Base-by-base conservation (phyloP, 345 rosid species). In the Angophora floribunda region DNA sequence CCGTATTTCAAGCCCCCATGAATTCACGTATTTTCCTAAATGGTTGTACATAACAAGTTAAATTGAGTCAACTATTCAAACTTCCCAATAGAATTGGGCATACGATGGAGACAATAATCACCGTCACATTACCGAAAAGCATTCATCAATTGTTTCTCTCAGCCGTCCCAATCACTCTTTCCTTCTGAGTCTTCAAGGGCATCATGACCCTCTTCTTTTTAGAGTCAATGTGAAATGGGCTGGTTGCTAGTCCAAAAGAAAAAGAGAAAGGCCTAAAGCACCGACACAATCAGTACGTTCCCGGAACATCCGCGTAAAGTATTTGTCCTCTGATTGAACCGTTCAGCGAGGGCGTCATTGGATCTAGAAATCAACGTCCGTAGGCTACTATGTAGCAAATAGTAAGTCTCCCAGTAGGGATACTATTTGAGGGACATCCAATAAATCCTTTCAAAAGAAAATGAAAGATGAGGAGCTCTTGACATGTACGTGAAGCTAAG, bases 281-380 rank as follows among this genome's bases (percentile, higher is more conserved):
- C n/a, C 14, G 15, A 59, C 30, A 2, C 30, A 5, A 26, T 11
- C 30, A 5, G 1, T 5, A 26, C 0, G 4, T 11, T 6, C n/a
- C 65, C 5, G 7, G 5, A 59, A 26, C 4, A 14, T 4, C 15
- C 26, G 0, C 30, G 7, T 11, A n/a, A 59, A 26, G n/a, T 61
- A 3, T 12, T 6, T 61, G 67, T 4, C 16, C 32, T 55, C 61
- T 21, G 0, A 55, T 19, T 0, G 61, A 55, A 55, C 26, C 10
- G 12, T 21, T 26, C 59, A 16, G 8, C 3, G 22, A 21, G 55
- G 22, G 19, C 55, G 16, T 16, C 8, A 17, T 52, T 52, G 7
- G 7, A 52, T 52, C 7, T 6, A 1, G 55, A 52, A 52, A 52
- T 52, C 55, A 52, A 52, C 8, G 55, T 52, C 55, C 3, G 3